Base-by-base conservation (phyloP, 1,139 yeast genomes). In the Yamadazyma dushanensis region DNA sequence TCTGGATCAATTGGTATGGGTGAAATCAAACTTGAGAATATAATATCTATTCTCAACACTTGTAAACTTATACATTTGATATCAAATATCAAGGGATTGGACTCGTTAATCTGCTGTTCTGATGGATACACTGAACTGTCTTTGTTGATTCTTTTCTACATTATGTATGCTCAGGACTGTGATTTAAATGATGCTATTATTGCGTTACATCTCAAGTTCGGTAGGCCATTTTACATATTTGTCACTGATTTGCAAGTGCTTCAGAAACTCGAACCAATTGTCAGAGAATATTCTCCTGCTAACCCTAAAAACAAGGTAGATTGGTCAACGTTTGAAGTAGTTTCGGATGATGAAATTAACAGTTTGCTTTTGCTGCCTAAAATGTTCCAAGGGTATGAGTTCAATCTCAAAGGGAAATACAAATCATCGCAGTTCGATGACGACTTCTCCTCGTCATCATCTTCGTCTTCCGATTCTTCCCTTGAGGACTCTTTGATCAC, bases 61-160 rank as follows among this genome's bases (percentile, higher is more conserved):
- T 83, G 90, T 58, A 83, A 79, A 47, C 56, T 80, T 37, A 53
- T 82, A 5, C 76, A 78, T 49, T 57, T 66, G 24, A 67, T 62
- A 39, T 59, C 67, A 9, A 54, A 63, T 0, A 50, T 59, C 15
- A 59, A 70, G 26, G 44, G 57, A 1, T 32, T 43, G 8, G 51
- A 53, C 11, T 54, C 72, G 2, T 57, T 90, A 43, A 66, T 89
- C 11, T 83, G 82, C 54, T 89, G 96, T 54, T 77, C 86, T 3
- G 97, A 90, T 61, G 97, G 97, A 0, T 90, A 89, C 58, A 88
- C 97, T 0, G 97, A 90, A 54, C 84, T 90, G 42, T 81, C 96
- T 4, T 68, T 90, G 19, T 61, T 90, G 32, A 76, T 80, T 0
- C 63, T 88, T 29, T 78, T 89, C 43, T 89, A 77, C 53, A 49